Base-by-base conservation (phyloP, 441 rosid species). In the Gossypium schwendimanii region DNA sequence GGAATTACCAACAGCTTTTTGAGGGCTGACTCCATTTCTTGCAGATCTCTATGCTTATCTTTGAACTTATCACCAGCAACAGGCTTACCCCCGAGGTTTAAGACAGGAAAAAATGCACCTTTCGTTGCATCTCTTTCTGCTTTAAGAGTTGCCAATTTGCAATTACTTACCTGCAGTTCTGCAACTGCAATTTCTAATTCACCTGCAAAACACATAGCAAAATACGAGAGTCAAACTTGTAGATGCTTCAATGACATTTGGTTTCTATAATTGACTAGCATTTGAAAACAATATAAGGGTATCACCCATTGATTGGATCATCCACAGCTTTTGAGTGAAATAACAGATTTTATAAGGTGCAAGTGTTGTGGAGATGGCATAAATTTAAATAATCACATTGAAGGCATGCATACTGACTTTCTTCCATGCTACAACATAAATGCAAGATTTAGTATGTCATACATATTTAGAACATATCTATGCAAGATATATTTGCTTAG, bases 111-210 rank as follows among this genome's bases (percentile, higher is more conserved):
- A 80, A 87, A 82, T 20, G 89, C 81, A 81, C 97, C 97, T 78
- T 86, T 85, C 21, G 89, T 86, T 54, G 92, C 91, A 87, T 93
- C 98, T 78, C 85, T 87, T 77, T 91, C 98, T n/a, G 91, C 87
- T 83, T 85, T 92, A 69, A 91, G 89, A 72, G 84, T 80, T 66
- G 84, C 89, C 82, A 96, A 77, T 70, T 92, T 83, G 72, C 82
- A 80, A 64, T 93, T 87, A 73, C 88, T 85, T 69, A 87, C 91
- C 72, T 87, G 87, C 81, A 96, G 81, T 79, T 90, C 93, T 50
- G 75, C 81, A 71, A 87, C 71, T 31, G 84, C 86, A 82, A 75
- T 79, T 83, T 87, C 93, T 75, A 96, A 73, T 63, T 93, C 99
- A 82, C 87, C 99, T 96, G 81, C 76, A 69, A 74, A 74, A 84